Percentiles rank a stretch among this genome's conserved stretches.
Evolutionary conservation across 208 protist genomes (phyloP).

Genomic region (Acanthamoeba polyphaga): DNA sequence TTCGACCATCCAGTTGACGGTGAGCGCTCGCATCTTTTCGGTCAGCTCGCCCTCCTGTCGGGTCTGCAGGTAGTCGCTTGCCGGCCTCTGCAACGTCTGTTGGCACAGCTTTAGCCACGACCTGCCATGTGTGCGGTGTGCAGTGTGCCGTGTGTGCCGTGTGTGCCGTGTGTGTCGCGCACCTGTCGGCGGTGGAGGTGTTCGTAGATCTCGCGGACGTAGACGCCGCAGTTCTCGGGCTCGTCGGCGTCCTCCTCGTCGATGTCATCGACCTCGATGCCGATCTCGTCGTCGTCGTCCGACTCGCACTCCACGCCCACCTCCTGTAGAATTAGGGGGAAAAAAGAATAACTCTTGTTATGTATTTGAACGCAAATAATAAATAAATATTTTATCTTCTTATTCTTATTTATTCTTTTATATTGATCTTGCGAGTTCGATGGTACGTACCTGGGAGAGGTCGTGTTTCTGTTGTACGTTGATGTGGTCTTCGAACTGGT

Average conservation of each 20-base stretch:
- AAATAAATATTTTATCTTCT: too few relatives aligned
- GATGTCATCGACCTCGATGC: neutral
- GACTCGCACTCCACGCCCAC: neutral
- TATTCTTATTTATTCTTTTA: neutral
- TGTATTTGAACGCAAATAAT: too few relatives aligned
- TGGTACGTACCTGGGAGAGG: neutral
- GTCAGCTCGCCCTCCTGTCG: neutral
- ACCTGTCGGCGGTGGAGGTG: constrained; percentile 27
- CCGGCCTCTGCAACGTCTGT: neutral
- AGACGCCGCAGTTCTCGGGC: neutral
- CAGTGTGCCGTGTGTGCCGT: neutral
- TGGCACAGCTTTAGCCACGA: neutral
- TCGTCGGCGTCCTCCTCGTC: constrained; percentile 20
- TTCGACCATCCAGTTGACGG: constrained; percentile 88
- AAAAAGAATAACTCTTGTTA: neutral
- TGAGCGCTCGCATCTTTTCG: constrained; percentile 81
- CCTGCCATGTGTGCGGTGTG: too few relatives aligned
- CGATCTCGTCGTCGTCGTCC: constrained; percentile 10
- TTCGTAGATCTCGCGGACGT: constrained; percentile 35
- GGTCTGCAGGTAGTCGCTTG: neutral
- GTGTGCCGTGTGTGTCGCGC: neutral
- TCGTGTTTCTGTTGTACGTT: neutral
- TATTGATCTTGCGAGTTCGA: neutral
- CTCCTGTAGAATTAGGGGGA: neutral
- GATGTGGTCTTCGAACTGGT: neutral